These are phyloP conservation scores for Phoma sp. DNA, from an alignment of 2,329 filamentous ascomycete genomes.

Conservation along the genomic window DNA sequence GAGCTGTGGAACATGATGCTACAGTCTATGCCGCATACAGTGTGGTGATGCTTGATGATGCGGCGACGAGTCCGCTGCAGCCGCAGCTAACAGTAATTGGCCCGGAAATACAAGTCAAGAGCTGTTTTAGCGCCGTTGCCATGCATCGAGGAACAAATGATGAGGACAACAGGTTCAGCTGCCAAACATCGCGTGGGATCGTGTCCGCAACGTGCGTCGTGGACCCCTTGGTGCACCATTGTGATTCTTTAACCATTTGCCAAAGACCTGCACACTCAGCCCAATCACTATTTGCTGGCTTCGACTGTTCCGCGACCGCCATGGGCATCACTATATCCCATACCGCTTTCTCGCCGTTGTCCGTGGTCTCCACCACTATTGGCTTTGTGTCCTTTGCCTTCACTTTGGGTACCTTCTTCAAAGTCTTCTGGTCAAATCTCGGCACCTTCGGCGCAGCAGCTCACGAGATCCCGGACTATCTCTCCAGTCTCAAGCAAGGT, in stretches of 20 bases:
- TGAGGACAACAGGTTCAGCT: not conserved
- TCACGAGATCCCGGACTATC: constrained; percentile 48
- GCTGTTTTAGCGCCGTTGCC: not conserved
- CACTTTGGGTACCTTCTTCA: constrained; percentile 52
- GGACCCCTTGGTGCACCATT: not conserved
- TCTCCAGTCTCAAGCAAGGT: constrained; percentile 51
- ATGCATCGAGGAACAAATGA: not conserved
- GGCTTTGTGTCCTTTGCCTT: constrained; percentile 54
- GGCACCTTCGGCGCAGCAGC: constrained; percentile 47
- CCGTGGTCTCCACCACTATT: constrained; percentile 45
- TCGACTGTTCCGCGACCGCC: not conserved
- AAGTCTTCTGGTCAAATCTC: constrained; percentile 51
- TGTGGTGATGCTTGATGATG: not conserved
- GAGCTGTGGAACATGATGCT: not conserved
- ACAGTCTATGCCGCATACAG: not conserved
- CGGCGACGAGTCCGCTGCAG: not conserved
- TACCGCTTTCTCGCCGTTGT: constrained; percentile 41
- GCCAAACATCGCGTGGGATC: not conserved
- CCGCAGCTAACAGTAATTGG: not conserved
- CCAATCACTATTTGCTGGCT: not conserved
- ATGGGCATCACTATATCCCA: constrained; percentile 33
- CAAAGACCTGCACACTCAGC: not conserved
- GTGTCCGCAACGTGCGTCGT: not conserved
- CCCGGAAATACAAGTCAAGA: not conserved
- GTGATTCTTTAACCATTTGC: not conserved